Evolutionary conservation across 345 rosid species (phyloP), one percentile per base, ranked within the genome.

Genomic region (Anacardium occidentale): DNA sequence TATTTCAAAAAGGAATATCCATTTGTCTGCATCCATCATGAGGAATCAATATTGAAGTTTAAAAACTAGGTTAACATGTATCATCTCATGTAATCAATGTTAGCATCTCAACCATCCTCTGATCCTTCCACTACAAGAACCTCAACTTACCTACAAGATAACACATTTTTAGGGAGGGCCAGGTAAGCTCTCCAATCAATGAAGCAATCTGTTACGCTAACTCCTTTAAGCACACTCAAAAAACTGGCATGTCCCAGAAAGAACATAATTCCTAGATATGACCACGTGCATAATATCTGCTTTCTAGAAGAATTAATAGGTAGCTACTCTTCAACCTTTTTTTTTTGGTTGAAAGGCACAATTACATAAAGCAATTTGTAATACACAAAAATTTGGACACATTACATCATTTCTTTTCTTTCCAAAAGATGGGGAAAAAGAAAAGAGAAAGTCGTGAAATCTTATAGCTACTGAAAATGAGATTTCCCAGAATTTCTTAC

Each of bases 401-500:
- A 26, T 1, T 14, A 18, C 37, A 22, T 66, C 22, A 18, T 17
- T n/a, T 22, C 8, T 45, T 24, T 24, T 32, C 32, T 18, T 50
- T 29, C 32, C 32, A 29, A 29, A 29, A 29, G 32, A 29, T 29
- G 48, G n/a, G n/a, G n/a, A n/a, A n/a, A n/a, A n/a, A n/a, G n/a
- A 25, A 7, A 48, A 47, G 7, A 48, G 8, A 25, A n/a, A 47
- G 15, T 48, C 56, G 25, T 8, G 18, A 45, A 24, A 21, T 48
- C 9, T 6, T 37, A 50, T 18, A 13, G 4, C 21, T 48, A 50
- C 21, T 10, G 29, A 14, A 1, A 47, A 54, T 8, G 11, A 54
- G 26, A 20, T 47, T n/a, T 59, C 21, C 10, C 50, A 14, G n/a
- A 24, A 60, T 29, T 70, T 45, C 84, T 76, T 82, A 90, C 98